Base-by-base conservation (phyloP, 805 yeast species). In the Candida morakotiae region DNA sequence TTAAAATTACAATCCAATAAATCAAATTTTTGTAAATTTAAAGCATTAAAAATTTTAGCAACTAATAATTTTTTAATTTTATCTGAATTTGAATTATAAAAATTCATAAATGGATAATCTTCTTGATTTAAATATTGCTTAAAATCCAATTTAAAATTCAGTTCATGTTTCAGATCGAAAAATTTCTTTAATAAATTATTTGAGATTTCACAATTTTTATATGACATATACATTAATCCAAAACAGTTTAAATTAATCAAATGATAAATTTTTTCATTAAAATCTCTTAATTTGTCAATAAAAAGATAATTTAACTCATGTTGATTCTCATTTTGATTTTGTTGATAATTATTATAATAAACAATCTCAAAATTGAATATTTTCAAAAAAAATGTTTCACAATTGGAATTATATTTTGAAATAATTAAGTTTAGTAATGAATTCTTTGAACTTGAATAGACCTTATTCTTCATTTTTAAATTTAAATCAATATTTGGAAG, bases 301-400 rank as follows among this genome's bases (percentile, higher is more conserved):
- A 24, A 38, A 7, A 37, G 2, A 5, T 25, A 24, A 19, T 41
- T 41, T 10, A 38, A 21, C 18, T 41, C 41, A 19, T 37, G 29
- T 13, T 28, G 10, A 21, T 2, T 15, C 1, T 13, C 9, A 2
- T 15, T 22, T 9, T 21, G 9, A n/a, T n/a, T n/a, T n/a, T n/a
- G n/a, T n/a, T n/a, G n/a, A n/a, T n/a, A n/a, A n/a, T n/a, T n/a
- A n/a, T n/a, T n/a, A 10, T 24, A 5, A 17, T 33, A 38, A 4
- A 42, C 28, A 4, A 42, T 26, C 16, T 29, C 28, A 6, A 19
- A 15, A 21, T 33, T 16, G 28, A 31, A 42, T 9, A 42, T 13
- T 14, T 15, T 8, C 9, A 15, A 14, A 38, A 42, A 34, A 23
- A 35, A 35, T n/a, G 32, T n/a, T 13, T 34, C 39, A 20, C 23